Percentiles rank a stretch among this genome's conserved stretches.
Conservation (phyloP, 73 alveolate genomes). For the Paramecium sexaurelia region DNA sequence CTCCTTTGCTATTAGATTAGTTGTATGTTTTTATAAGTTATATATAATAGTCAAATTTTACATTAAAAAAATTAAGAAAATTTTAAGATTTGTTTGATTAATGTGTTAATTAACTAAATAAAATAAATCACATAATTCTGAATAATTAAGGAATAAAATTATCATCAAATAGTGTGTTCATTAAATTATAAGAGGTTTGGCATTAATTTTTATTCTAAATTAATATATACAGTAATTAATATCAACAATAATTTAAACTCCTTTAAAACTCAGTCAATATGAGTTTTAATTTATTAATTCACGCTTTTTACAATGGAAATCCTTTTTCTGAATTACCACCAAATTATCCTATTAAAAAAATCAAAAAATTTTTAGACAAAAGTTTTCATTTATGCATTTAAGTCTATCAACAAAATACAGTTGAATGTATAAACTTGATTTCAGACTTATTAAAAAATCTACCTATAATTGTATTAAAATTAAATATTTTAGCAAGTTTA, state of each 20-base stretch:
- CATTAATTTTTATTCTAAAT: conserved; percentile 5
- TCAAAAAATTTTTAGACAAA: not conserved
- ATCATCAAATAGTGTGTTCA: not conserved
- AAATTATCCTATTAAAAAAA: not conserved
- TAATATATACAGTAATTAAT: not conserved
- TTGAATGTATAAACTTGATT: not conserved
- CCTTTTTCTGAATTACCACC: not conserved
- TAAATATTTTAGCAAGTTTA: not conserved
- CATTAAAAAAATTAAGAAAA: not conserved
- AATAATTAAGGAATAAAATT: not conserved
- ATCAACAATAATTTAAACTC: not conserved
- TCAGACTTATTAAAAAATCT: not conserved
- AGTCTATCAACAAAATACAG: not conserved
- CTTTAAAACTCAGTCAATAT: not conserved
- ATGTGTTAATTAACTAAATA: not conserved
- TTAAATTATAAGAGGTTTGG: conserved; percentile 37
- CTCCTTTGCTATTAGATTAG: conserved; percentile 24
- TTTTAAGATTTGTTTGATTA: conserved; percentile 29
- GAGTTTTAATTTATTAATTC: not conserved
- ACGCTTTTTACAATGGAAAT: not conserved
- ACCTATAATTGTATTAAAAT: not conserved
- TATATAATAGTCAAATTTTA: not conserved
- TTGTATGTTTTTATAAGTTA: not conserved
- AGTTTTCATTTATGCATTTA: not conserved
- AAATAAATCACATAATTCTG: not conserved